These are phyloP conservation scores for Skeletonema grethae DNA, from an alignment of 108 stramenopile genomes.

Conservation along the genomic window DNA sequence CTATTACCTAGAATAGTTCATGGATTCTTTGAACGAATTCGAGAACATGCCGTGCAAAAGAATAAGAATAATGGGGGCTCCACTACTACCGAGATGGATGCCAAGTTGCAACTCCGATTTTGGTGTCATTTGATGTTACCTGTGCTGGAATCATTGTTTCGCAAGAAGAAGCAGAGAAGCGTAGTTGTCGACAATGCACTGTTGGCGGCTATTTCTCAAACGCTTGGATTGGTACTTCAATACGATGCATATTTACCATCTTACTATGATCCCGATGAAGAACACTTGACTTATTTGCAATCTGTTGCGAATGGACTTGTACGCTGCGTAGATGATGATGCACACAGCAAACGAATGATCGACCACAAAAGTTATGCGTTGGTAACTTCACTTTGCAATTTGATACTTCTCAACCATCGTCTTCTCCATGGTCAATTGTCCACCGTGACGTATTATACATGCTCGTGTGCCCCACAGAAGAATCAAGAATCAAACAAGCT, in stretches of 20 bases:
- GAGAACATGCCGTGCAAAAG: neutral
- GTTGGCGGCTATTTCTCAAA: slow-evolving; percentile 31
- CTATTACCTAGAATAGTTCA: slow-evolving; percentile 22
- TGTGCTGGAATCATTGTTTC: slow-evolving; percentile 18
- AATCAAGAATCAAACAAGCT: slow-evolving; percentile 21
- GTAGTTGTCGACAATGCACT: slow-evolving; percentile 3
- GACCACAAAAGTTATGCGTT: neutral
- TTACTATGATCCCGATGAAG: slow-evolving; percentile 52
- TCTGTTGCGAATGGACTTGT: slow-evolving; percentile 26
- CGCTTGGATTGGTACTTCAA: slow-evolving; percentile 48
- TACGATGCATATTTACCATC: slow-evolving; percentile 75
- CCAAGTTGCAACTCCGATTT: slow-evolving; percentile 42
- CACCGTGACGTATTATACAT: slow-evolving; percentile 29
- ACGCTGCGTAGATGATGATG: neutral
- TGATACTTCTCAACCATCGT: slow-evolving; percentile 54
- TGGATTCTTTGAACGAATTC: slow-evolving; percentile 35
- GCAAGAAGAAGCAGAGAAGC: neutral
- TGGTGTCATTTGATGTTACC: slow-evolving; percentile 31
- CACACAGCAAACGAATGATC: neutral
- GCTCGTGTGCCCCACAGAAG: neutral
- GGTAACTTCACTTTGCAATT: slow-evolving; percentile 19
- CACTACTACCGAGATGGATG: slow-evolving; percentile 15
- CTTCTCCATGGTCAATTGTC: slow-evolving; percentile 48
- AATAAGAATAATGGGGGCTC: slow-evolving; percentile 2
- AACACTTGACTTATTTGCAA: slow-evolving; percentile 52